phyloP scores from a whole-genome alignment of 345 rosid genomes.

The Nasturtium officinale region DNA sequence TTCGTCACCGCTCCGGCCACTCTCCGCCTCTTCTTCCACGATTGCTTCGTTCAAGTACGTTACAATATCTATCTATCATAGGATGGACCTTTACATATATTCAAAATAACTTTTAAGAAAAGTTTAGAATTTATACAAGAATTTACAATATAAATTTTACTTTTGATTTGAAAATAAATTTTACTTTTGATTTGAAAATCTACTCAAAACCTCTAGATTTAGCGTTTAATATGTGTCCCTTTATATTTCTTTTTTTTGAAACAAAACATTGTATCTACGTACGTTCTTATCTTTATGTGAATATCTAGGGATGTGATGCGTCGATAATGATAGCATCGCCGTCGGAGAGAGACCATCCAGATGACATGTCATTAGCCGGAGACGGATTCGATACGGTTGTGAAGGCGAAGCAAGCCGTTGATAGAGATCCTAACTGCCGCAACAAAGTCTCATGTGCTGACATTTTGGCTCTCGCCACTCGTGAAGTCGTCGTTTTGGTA shows the following conservation, averaged over 20 bases:
- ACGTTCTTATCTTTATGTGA: conserved; percentile 10
- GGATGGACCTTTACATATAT: not conserved
- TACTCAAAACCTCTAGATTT: not conserved
- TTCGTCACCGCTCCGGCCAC: conserved; percentile 48
- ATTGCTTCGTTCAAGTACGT: conserved; percentile 45
- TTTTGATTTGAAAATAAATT: not conserved
- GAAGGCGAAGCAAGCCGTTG: conserved; percentile 85
- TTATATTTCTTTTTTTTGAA: not conserved
- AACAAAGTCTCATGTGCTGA: conserved; percentile 97
- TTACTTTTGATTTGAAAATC: not conserved
- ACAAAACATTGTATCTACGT: not conserved
- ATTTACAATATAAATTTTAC: not conserved
- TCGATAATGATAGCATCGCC: conserved; percentile 44
- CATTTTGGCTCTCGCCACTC: conserved; percentile 81
- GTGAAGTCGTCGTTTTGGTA: conserved; percentile 71
- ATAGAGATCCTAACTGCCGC: conserved; percentile 64
- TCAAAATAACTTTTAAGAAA: not conserved
- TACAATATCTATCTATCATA: not conserved
- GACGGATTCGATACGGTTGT: conserved; percentile 83
- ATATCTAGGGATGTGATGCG: conserved; percentile 46
- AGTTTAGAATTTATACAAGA: not conserved
- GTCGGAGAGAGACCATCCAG: conserved; percentile 46
- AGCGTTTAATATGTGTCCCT: not conserved
- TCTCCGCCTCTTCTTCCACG: conserved; percentile 49
- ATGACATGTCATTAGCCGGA: conserved; percentile 42